A percentile compares a stretch with the other conserved stretches of the same genome.
Evolutionary conservation across 2,329 filamentous ascomycete genomes (phyloP).

Genomic region (Alternaria conjuncta): DNA sequence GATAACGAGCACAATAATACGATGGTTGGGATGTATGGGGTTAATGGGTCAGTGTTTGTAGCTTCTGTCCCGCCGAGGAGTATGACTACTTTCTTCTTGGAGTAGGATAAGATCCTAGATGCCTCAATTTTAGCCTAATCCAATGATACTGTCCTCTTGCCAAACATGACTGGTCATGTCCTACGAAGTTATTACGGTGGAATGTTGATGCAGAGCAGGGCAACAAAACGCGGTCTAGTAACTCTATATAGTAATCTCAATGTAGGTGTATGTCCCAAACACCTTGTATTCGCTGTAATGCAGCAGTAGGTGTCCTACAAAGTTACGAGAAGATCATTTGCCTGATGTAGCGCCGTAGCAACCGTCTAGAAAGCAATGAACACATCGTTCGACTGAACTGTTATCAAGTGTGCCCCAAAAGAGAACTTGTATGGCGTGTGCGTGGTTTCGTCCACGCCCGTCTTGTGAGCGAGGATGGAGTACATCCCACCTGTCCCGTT

Average conservation of each 20-base stretch:
- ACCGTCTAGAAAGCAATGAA: neutral
- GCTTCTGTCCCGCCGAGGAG: conserved; percentile 1
- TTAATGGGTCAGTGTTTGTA: neutral
- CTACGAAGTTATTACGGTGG: neutral
- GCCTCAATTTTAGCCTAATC: neutral
- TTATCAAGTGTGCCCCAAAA: neutral
- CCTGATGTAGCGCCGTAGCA: neutral
- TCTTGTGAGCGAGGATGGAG: neutral
- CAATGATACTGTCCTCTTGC: neutral
- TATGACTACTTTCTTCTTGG: conserved; percentile 10
- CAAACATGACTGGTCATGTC: neutral
- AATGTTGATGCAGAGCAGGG: no score
- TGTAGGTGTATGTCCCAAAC: no score
- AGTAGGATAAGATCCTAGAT: neutral
- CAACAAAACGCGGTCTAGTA: no score
- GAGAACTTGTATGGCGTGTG: neutral
- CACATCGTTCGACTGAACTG: neutral
- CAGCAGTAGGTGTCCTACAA: neutral
- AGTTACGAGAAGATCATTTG: neutral
- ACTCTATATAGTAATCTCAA: no score
- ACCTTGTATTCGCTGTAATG: no score
- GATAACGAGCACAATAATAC: conserved; percentile 14
- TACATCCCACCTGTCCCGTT: neutral
- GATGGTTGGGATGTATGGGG: conserved; percentile 1
- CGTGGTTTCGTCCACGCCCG: neutral